Evolutionary conservation across 768 basidiomycete genomes (phyloP).

Genomic region (Scleroderma bovista): DNA sequence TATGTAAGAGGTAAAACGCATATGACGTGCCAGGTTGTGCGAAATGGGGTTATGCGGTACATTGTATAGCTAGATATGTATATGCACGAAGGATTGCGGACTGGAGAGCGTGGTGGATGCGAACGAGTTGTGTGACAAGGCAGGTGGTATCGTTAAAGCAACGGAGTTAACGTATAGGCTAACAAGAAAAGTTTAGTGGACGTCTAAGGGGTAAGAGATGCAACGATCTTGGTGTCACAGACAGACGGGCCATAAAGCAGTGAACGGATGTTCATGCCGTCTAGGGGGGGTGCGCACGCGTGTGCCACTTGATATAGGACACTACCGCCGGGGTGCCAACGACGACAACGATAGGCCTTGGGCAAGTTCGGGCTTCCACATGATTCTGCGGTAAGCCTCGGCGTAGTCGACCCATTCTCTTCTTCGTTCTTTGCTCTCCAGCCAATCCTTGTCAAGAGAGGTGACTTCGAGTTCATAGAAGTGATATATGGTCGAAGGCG

Average conservation of each 20-base stretch:
- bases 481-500: constrained; percentile 78
- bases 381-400: constrained; percentile 66
- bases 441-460: constrained; percentile 72
- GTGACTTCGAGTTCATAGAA: constrained; percentile 87
- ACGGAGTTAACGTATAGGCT: constrained; percentile 22
- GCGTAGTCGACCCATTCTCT: constrained; percentile 88
- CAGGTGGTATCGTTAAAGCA: constrained; percentile 25
- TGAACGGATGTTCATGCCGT: constrained; percentile 1
- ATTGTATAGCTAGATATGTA: constrained; percentile 19
- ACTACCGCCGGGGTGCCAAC: constrained; percentile 53
- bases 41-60: constrained; percentile 22
- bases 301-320: background rate
- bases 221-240: constrained; percentile 11
- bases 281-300: constrained; percentile 1
- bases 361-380: constrained; percentile 83
- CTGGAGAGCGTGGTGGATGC: constrained; percentile 11
- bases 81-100: constrained; percentile 23
- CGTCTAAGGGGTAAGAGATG: constrained; percentile 12
- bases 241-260: background rate
- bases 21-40: constrained; percentile 6
- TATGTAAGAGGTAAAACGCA: constrained; percentile 17
- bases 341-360: constrained; percentile 71
- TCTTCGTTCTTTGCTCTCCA: constrained; percentile 72
- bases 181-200: constrained; percentile 12
- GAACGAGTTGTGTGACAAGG: constrained; percentile 8